phyloP scores from a whole-genome alignment of 2,329 filamentous ascomycete genomes.

The Arthrinium phaeospermum region DNA sequence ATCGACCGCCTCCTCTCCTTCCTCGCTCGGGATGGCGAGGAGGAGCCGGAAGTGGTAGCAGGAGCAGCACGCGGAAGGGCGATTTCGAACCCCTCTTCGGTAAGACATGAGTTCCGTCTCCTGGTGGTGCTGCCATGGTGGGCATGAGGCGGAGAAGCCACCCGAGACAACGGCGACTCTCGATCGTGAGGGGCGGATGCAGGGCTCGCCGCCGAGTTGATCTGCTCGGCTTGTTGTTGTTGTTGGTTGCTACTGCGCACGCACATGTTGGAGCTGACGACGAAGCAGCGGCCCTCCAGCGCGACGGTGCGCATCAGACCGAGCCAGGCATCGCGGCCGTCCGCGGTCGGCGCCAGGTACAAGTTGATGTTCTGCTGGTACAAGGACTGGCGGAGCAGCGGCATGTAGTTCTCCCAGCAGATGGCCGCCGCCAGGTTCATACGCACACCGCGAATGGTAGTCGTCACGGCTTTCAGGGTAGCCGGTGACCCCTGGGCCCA shows the following conservation, averaged over 20 bases:
- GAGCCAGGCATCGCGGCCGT: slow-evolving; percentile 82
- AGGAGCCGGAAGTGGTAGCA: slow-evolving; percentile 18
- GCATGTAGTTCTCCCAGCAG: slow-evolving; percentile 92
- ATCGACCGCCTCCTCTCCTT: slow-evolving; percentile 46
- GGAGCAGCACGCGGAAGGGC: slow-evolving; percentile 42
- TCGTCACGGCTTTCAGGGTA: slow-evolving; percentile 80
- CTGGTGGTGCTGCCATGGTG: background rate
- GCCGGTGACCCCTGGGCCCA: slow-evolving; percentile 87
- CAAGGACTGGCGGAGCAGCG: slow-evolving; percentile 76
- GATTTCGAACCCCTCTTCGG: slow-evolving; percentile 55
- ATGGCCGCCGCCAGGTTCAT: slow-evolving; percentile 86
- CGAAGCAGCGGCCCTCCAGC: slow-evolving; percentile 82
- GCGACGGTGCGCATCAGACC: slow-evolving; percentile 82
- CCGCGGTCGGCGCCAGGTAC: slow-evolving; percentile 89
- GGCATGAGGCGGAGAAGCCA: slow-evolving; percentile 13
- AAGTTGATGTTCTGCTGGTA: slow-evolving; percentile 92
- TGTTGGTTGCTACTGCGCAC: slow-evolving; percentile 63
- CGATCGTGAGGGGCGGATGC: background rate
- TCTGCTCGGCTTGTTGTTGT: slow-evolving; percentile 52
- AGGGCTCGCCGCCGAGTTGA: slow-evolving; percentile 43
- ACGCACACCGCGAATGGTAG: slow-evolving; percentile 77
- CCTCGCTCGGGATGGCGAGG: slow-evolving; percentile 22
- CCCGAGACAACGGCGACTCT: background rate
- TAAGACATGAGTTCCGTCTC: slow-evolving; percentile 49
- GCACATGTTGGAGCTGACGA: slow-evolving; percentile 86